phyloP scores from a whole-genome alignment of 2,329 filamentous ascomycete species.

The Huntiella savannae region DNA sequence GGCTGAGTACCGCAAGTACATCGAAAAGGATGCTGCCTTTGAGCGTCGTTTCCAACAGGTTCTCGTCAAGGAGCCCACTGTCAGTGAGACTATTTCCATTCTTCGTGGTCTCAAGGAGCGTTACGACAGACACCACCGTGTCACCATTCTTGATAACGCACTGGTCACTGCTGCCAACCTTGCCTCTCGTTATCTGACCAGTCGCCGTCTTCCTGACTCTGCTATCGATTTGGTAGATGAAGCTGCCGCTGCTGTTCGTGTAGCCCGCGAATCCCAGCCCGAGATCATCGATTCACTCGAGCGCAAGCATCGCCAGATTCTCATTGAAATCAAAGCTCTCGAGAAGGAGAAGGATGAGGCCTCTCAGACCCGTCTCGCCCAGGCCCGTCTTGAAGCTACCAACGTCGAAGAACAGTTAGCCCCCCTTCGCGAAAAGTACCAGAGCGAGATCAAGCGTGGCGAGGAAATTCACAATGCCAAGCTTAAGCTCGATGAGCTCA shows the following conservation, averaged over 20 bases:
- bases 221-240: constrained; percentile 94
- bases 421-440: constrained; percentile 86
- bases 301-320: constrained; percentile 69
- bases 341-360: constrained; percentile 89
- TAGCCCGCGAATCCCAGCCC: constrained; percentile 87
- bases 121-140: constrained; percentile 95
- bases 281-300: constrained; percentile 92
- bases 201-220: constrained; percentile 79
- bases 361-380: constrained; percentile 61
- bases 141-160: constrained; percentile 85
- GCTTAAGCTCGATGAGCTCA: constrained; percentile 79
- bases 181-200: constrained; percentile 82
- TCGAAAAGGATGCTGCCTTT: constrained; percentile 95
- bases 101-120: constrained; percentile 95
- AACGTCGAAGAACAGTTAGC: constrained; percentile 87
- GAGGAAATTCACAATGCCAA: constrained; percentile 88
- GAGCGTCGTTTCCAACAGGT: constrained; percentile 98
- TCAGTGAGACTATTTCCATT: constrained; percentile 86
- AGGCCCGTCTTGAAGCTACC: constrained; percentile 75
- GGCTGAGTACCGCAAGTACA: constrained; percentile 92
- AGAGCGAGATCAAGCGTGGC: constrained; percentile 76
- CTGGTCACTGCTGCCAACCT: constrained; percentile 83
- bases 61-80: constrained; percentile 78
- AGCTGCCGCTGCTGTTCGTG: constrained; percentile 86
- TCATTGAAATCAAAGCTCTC: constrained; percentile 93